Conservation (phyloP, 116 monocot species). For the Iris pallida region DNA sequence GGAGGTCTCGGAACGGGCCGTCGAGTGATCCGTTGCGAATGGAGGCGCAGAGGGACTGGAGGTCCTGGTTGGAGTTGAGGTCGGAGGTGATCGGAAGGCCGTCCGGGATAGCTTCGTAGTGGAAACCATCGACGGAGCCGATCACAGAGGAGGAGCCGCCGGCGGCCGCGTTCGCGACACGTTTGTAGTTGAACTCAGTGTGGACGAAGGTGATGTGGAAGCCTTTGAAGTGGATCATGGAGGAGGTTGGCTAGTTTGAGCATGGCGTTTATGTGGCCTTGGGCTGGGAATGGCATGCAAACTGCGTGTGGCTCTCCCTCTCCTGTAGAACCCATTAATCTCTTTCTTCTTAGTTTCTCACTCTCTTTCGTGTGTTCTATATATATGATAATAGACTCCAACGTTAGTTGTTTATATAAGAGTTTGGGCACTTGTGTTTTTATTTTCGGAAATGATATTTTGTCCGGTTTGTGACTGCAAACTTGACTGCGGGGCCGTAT, state of each 20-base stretch:
- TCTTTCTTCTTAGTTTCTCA: too few species aligned
- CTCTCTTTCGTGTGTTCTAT: too few species aligned
- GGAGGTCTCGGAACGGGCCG: background rate
- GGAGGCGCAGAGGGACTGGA: background rate
- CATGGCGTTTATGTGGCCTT: constrained; percentile 10
- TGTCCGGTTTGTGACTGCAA: too few species aligned
- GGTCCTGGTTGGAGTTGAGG: background rate
- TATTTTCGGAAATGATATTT: too few species aligned
- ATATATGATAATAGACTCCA: too few species aligned
- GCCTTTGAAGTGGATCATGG: constrained; percentile 12
- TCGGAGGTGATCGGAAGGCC: background rate
- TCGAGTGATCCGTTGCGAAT: background rate
- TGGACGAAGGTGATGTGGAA: constrained; percentile 9
- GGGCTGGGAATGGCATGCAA: constrained; percentile 4
- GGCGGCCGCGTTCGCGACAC: background rate
- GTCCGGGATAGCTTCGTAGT: background rate
- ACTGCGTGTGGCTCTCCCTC: constrained; percentile 3
- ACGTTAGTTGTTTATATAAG: too few species aligned
- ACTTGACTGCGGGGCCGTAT: too few species aligned
- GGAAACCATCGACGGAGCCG: background rate
- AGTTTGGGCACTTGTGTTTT: too few species aligned
- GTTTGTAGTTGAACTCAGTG: constrained; percentile 10
- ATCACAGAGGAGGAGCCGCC: background rate
- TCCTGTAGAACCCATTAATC: too few species aligned
- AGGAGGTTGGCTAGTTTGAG: constrained; percentile 7